Conservation (phyloP, 352 stramenopile genomes). For the Globisporangium abappressorium region DNA sequence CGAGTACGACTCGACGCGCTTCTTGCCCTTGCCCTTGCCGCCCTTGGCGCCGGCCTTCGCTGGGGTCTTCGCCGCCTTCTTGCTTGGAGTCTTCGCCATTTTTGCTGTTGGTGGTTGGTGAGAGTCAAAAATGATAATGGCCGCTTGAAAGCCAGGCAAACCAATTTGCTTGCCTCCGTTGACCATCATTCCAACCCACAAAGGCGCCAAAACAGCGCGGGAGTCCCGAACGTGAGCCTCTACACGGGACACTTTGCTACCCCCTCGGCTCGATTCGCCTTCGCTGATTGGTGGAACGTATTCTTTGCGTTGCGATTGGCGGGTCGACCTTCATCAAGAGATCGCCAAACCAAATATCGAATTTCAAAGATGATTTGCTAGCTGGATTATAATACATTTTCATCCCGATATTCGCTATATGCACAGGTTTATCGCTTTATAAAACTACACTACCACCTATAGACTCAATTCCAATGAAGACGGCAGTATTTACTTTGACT, state of each 20-base stretch:
- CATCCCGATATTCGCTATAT: neutral
- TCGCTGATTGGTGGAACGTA: conserved; percentile 3
- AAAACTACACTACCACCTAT: neutral
- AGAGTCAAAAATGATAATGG: neutral
- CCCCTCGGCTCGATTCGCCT: neutral
- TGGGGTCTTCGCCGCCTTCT: conserved; percentile 88
- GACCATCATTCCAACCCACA: neutral
- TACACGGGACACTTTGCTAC: neutral
- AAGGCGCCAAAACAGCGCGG: neutral
- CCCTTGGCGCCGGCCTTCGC: conserved; percentile 70
- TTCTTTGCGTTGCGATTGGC: neutral
- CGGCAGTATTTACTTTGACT: neutral
- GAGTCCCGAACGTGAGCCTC: neutral
- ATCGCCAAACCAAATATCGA: neutral
- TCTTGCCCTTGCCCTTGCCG: conserved; percentile 80
- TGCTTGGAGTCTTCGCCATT: conserved; percentile 96
- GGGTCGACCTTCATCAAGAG: neutral
- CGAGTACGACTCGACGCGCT: conserved; percentile 88
- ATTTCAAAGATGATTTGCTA: neutral
- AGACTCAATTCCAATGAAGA: neutral
- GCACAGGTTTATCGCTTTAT: neutral
- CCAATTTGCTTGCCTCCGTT: neutral
- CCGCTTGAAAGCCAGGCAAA: neutral
- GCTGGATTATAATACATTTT: neutral
- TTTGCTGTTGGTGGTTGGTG: neutral